Evolutionary conservation across 1,139 yeast genomes (phyloP), one percentile per base, ranked within the genome.

Genomic region (Taphrina confusa): DNA sequence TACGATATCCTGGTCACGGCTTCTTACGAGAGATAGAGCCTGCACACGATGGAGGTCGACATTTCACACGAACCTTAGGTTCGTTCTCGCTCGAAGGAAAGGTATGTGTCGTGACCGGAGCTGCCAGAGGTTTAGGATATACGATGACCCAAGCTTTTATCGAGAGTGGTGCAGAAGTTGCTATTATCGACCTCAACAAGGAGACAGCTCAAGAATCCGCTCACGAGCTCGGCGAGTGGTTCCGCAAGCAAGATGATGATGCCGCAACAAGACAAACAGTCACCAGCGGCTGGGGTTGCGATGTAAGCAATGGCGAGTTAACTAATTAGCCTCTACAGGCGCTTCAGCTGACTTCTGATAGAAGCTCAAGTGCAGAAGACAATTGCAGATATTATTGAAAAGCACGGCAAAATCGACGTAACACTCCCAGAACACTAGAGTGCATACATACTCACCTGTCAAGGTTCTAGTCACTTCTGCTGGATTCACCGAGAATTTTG

Each of bases 101-200:
- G 72, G 87, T 86, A 20, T 94, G 95, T 57, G 82, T 89, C 9
- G 82, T 89, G 62, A 87, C 96, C 18, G 96, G 96, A 31, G 85
- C 94, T 2, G 84, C 94, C 12, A 80, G 85, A 40, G 96, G 96
- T 27, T 88, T 89, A 67, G 96, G 96, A 9, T 79, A 75, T 66
- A 89, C 87, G 3, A 87, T 87, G 30, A 95, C 95, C 42, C 87
- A 84, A 70, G 94, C 91, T 0, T 87, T 78, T 69, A 90, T 94
- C 56, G 92, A 87, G 74, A 94, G 94, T 2, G 96, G 96, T 57
- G 96, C 95, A 8, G 90, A 87, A 66, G 85, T 75, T 16, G 69
- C 71, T 65, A 69, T 75, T 22, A 39, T 57, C 33, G 56, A 57
- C n/a, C 33, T 51, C 16, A 30, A 44, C 23, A 51, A 57, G 34